These are phyloP conservation scores for Fusarium hainanense DNA, from an alignment of 2,329 filamentous ascomycete genomes.

Conservation along the genomic window DNA sequence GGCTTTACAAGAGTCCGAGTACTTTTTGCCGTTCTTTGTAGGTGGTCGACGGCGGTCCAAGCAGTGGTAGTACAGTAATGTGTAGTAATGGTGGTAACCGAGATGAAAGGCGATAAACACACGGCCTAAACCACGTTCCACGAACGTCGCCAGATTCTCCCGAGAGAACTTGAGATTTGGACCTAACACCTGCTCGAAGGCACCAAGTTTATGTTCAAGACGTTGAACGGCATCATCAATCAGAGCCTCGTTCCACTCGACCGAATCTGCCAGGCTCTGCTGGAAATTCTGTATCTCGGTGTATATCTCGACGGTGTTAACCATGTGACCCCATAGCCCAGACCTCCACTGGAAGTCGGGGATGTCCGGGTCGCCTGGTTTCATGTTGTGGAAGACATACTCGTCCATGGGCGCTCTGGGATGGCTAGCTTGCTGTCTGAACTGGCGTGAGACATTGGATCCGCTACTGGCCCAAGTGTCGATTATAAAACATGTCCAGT, in stretches of 20 bases:
- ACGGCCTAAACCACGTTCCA: slow-evolving; percentile 44
- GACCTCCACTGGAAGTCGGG: slow-evolving; percentile 38
- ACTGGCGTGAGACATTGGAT: slow-evolving; percentile 44
- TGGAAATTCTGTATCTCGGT: slow-evolving; percentile 49
- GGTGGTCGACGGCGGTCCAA: slow-evolving; percentile 47
- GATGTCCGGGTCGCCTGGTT: slow-evolving; percentile 37
- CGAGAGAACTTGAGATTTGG: slow-evolving; percentile 36
- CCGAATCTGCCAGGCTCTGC: slow-evolving; percentile 43
- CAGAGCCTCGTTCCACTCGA: slow-evolving; percentile 46
- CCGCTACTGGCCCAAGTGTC: slow-evolving; percentile 52
- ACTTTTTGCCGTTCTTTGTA: slow-evolving; percentile 46
- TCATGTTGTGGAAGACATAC: slow-evolving; percentile 38
- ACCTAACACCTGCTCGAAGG: slow-evolving; percentile 42
- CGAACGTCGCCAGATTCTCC: slow-evolving; percentile 45
- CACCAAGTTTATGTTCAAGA: slow-evolving; percentile 36
- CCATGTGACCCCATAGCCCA: slow-evolving; percentile 50
- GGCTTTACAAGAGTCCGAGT: slow-evolving; percentile 47
- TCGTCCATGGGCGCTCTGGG: slow-evolving; percentile 49
- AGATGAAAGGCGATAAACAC: slow-evolving; percentile 51
- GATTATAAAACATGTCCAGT: slow-evolving; percentile 51
- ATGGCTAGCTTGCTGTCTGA: slow-evolving; percentile 30
- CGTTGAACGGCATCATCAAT: slow-evolving; percentile 40
- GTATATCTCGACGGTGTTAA: slow-evolving; percentile 49
- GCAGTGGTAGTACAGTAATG: slow-evolving; percentile 50
- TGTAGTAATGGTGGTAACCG: slow-evolving; percentile 51